Percentiles rank a stretch among this genome's conserved stretches.
phyloP scores from a whole-genome alignment of 1,284 basidiomycete species.

The Cryptococcus jaspeensis region DNA sequence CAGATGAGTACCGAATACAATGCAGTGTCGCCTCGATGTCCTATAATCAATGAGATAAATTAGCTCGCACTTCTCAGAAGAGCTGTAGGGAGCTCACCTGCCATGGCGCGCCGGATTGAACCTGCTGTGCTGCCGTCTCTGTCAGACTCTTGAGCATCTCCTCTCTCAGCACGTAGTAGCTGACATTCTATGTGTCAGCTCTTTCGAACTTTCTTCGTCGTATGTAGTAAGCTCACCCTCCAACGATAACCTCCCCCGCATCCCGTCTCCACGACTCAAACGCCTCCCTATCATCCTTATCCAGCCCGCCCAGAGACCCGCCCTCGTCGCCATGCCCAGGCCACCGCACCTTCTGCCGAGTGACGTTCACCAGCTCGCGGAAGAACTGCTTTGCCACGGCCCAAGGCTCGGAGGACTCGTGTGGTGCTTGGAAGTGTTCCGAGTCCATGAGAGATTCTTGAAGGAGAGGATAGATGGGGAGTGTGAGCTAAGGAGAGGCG shows the following conservation, averaged over 20 bases:
- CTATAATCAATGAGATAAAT: slow-evolving; percentile 55
- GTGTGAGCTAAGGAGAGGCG: slow-evolving; percentile 59
- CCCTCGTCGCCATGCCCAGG: slow-evolving; percentile 55
- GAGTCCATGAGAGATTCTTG: slow-evolving; percentile 82
- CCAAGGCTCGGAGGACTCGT: slow-evolving; percentile 51
- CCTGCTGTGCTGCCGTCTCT: slow-evolving; percentile 59
- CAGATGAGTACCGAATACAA: slow-evolving; percentile 78
- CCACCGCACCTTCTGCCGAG: slow-evolving; percentile 73
- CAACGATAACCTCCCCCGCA: slow-evolving; percentile 84
- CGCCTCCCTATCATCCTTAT: slow-evolving; percentile 57
- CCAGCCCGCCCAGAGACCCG: slow-evolving; percentile 55
- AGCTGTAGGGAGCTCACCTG: slow-evolving; percentile 58
- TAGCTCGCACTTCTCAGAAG: background rate
- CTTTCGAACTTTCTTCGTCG: background rate
- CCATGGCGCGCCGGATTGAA: slow-evolving; percentile 56
- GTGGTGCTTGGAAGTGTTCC: slow-evolving; percentile 57
- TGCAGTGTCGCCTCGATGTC: slow-evolving; percentile 80
- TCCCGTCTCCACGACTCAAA: slow-evolving; percentile 68
- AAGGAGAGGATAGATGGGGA: slow-evolving; percentile 82
- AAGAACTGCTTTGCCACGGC: slow-evolving; percentile 72
- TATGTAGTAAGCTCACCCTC: slow-evolving; percentile 62
- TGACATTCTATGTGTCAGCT: slow-evolving; percentile 39
- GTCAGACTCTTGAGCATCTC: slow-evolving; percentile 73
- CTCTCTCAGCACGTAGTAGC: slow-evolving; percentile 81
- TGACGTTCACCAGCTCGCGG: slow-evolving; percentile 66